phyloP scores from a whole-genome alignment of 768 basidiomycete genomes.

The Artomyces pyxidatus region DNA sequence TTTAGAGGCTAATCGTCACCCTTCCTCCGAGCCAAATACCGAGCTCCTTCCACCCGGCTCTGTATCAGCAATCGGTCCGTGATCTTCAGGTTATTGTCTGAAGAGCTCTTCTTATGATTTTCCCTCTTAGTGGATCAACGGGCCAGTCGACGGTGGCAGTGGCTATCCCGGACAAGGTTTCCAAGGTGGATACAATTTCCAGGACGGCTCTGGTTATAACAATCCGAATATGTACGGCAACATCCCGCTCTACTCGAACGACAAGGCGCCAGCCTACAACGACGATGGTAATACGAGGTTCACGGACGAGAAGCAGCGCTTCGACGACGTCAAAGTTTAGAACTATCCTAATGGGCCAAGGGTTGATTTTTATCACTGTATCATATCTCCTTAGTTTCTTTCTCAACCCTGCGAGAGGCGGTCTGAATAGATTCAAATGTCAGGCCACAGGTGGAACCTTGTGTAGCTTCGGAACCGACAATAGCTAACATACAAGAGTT shows the following conservation, averaged over 20 bases:
- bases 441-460: no score
- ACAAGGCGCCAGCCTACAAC: conserved; percentile 26
- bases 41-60: conserved; percentile 34
- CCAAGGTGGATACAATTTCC: no score
- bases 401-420: no score
- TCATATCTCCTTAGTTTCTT: no score
- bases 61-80: conserved; percentile 37
- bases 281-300: conserved; percentile 17
- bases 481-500: no score
- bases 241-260: conserved; percentile 35
- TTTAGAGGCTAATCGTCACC: conserved; percentile 33
- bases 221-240: conserved; percentile 28
- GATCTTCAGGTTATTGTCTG: not conserved
- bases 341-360: no score
- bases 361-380: no score
- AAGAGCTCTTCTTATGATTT: not conserved
- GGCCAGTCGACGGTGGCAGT: conserved; percentile 24
- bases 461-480: no score
- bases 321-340: conserved; percentile 18
- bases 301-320: conserved; percentile 22
- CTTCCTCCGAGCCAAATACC: conserved; percentile 26
- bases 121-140: conserved; percentile 31
- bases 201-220: conserved; percentile 11
- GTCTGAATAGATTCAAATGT: no score
- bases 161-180: not conserved